These are phyloP conservation scores for Rubroboletus satanas DNA, from an alignment of 768 basidiomycete species.

Conservation along the genomic window DNA sequence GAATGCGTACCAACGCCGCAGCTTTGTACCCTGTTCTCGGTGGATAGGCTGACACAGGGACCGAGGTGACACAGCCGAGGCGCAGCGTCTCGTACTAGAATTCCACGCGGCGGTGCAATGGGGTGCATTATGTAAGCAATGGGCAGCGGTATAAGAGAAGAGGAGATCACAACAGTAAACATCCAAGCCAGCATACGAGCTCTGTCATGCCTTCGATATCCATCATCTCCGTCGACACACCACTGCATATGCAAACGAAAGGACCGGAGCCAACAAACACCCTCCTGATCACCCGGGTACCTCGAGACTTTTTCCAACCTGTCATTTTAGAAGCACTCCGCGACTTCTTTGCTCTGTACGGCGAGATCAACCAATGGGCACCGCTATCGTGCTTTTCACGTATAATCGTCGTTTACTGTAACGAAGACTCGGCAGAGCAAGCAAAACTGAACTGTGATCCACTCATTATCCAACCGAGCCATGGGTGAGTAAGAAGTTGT, in stretches of 20 bases:
- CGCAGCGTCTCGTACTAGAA: slow-evolving; percentile 1
- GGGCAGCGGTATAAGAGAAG: slow-evolving; percentile 8
- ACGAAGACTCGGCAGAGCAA: slow-evolving; percentile 57
- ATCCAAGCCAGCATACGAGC: slow-evolving; percentile 1
- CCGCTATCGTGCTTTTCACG: slow-evolving; percentile 78
- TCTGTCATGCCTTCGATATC: slow-evolving; percentile 28
- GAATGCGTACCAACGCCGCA: slow-evolving; percentile 13
- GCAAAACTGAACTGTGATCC: slow-evolving; percentile 68
- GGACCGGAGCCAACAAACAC: slow-evolving; percentile 62
- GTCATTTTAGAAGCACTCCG: slow-evolving; percentile 60
- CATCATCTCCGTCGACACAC: slow-evolving; percentile 19
- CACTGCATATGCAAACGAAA: neutral
- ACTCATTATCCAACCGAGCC: slow-evolving; percentile 51
- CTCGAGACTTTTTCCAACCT: slow-evolving; percentile 73
- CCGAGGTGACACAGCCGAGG: slow-evolving; percentile 19
- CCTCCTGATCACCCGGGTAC: slow-evolving; percentile 74
- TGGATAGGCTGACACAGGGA: slow-evolving; percentile 8
- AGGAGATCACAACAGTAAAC: neutral
- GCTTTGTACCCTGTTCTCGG: neutral
- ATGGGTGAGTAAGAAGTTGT: slow-evolving; percentile 41
- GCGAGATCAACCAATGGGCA: slow-evolving; percentile 86
- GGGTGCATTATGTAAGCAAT: slow-evolving; percentile 20
- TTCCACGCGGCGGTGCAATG: neutral
- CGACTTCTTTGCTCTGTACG: slow-evolving; percentile 72
- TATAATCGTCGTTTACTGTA: slow-evolving; percentile 75